phyloP scores from a whole-genome alignment of 768 basidiomycete species.

The Leccinum arenicola region DNA sequence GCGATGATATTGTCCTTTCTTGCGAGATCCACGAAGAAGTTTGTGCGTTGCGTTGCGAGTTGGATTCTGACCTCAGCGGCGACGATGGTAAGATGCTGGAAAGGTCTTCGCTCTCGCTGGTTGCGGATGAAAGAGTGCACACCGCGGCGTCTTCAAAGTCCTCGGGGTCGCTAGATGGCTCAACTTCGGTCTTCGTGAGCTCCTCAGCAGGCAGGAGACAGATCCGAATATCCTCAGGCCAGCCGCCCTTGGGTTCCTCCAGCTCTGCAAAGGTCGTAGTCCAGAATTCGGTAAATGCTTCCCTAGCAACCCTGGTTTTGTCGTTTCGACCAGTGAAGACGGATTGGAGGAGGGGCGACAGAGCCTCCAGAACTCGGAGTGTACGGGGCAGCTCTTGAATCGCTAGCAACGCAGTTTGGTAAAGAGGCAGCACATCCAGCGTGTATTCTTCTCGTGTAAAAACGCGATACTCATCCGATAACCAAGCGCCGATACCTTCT shows the following conservation, averaged over 20 bases:
- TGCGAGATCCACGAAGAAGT: background rate
- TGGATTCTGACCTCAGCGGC: background rate
- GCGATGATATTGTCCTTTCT: conserved; percentile 6
- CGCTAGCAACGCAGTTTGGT: conserved; percentile 54
- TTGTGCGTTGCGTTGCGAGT: conserved; percentile 4
- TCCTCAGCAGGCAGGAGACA: conserved; percentile 27
- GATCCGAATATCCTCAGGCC: conserved; percentile 47
- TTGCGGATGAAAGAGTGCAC: conserved; percentile 3
- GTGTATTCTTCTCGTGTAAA: conserved; percentile 55
- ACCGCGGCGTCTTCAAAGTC: conserved; percentile 17
- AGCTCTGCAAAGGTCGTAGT: conserved; percentile 40
- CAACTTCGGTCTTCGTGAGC: conserved; percentile 5
- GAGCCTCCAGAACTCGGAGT: conserved; percentile 39
- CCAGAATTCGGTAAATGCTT: conserved; percentile 68
- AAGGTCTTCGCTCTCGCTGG: conserved; percentile 6
- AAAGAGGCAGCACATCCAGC: conserved; percentile 61
- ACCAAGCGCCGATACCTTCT: conserved; percentile 59
- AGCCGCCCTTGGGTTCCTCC: conserved; percentile 45
- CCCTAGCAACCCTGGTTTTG: conserved; percentile 41
- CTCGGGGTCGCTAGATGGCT: conserved; percentile 27
- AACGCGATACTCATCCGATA: conserved; percentile 53
- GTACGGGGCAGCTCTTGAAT: conserved; percentile 47
- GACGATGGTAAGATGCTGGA: conserved; percentile 11
- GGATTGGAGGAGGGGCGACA: conserved; percentile 54
- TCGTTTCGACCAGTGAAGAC: conserved; percentile 52